Base-by-base conservation (phyloP, 176 grass and related monocot species). In the Musa beccarii region DNA sequence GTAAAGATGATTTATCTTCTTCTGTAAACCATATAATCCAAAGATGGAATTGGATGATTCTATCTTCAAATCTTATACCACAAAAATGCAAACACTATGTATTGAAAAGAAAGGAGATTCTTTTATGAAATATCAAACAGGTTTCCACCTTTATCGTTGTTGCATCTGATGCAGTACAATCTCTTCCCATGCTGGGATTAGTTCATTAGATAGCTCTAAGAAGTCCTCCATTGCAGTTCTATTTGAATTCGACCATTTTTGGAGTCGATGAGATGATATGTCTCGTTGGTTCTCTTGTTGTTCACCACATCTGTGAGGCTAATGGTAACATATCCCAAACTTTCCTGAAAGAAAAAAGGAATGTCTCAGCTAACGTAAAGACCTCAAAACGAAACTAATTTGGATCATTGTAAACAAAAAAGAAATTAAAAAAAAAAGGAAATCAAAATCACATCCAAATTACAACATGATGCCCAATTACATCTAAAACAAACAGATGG, bases 161-260 rank as follows among this genome's bases (percentile, higher is more conserved):
- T 43, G 34, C 34, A 5, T 43, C 34, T 43, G 34, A 43, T 5
- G 4, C 4, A 43, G 34, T 43, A 43, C 34, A 43, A 61, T n/a
- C 57, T 61, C 57, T n/a, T 20, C 57, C 57, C 55, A 17, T 59
- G 62, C 24, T 16, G 10, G 28, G 49, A 51, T 24, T 77, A 9
- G n/a, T 54, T 66, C 51, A 51, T 78, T 64, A 80, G 23, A 61
- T 55, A 54, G 15, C 76, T 71, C 89, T 96, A 97, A 51, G 87
- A 89, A 93, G 86, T 86, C 79, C 82, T 91, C 94, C 94, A 97
- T 76, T 85, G 94, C 87, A 97, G 72, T 69, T 97, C 94, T 52
- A 97, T 89, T 82, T 89, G 90, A 73, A 97, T 89, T 68, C 74
- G 85, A 57, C 88, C 94, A 67, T 90, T 93, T 68, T 97, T 97